A percentile compares a stretch with the other conserved stretches of the same genome.
These are phyloP conservation scores for Immersiella caudata DNA, from an alignment of 495 filamentous ascomycete genomes.

Conservation along the genomic window DNA sequence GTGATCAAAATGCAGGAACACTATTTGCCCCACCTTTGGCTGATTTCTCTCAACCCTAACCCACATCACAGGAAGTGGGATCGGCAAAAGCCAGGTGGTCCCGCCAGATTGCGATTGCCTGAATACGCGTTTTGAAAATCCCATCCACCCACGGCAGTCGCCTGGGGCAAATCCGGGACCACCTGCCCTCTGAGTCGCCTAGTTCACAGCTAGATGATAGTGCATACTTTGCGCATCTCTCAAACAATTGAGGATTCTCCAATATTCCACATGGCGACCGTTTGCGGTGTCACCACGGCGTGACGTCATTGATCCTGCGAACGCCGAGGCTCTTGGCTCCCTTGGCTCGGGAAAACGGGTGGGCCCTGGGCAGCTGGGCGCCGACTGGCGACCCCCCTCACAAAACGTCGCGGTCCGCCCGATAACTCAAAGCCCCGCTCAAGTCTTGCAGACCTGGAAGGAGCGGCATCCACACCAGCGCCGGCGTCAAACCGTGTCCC, in stretches of 20 bases:
- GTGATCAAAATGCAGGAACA: not conserved
- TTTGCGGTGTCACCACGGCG: not conserved
- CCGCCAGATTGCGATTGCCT: no score
- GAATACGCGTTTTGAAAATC: not conserved
- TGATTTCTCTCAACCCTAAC: no score
- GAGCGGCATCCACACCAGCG: not conserved
- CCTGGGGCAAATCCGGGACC: not conserved
- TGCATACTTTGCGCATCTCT: no score
- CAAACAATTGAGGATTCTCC: no score
- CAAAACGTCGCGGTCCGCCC: not conserved
- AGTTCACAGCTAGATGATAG: no score
- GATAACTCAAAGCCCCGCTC: no score
- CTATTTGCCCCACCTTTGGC: not conserved
- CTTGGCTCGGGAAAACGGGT: not conserved
- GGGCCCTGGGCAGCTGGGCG: not conserved
- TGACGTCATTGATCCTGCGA: not conserved
- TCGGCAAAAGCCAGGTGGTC: not conserved
- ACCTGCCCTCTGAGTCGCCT: no score
- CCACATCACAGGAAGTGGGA: not conserved
- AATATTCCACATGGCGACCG: not conserved
- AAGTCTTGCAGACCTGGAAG: not conserved
- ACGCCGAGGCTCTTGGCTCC: not conserved
- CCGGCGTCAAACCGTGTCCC: not conserved
- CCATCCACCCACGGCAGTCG: not conserved
- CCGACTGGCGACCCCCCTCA: not conserved